Evolutionary conservation across 495 filamentous ascomycete species (phyloP).

Genomic region (Neurospora sp.): DNA sequence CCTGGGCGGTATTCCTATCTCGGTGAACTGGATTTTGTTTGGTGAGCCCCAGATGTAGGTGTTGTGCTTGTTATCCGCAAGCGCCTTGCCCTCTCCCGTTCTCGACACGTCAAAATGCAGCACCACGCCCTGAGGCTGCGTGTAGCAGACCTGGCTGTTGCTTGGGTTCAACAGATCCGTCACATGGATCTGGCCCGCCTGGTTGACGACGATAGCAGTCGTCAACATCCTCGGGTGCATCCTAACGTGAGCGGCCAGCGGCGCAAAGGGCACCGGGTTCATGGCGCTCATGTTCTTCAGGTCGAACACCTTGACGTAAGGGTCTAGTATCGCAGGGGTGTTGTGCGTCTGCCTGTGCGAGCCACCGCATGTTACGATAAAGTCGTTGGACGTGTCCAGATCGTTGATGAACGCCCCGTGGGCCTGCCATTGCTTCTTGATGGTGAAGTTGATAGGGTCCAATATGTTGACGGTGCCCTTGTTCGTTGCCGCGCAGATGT

Average conservation of each 20-base stretch:
- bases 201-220: constrained; percentile 81
- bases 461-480: constrained; percentile 79
- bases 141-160: constrained; percentile 79
- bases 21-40: constrained; percentile 80
- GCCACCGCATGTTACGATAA: constrained; percentile 90
- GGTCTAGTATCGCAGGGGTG: constrained; percentile 61
- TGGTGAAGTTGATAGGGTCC: constrained; percentile 62
- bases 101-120: constrained; percentile 78
- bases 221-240: constrained; percentile 94
- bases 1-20: constrained; percentile 69
- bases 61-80: constrained; percentile 67
- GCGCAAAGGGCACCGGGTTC: constrained; percentile 83
- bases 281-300: constrained; percentile 76
- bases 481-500: constrained; percentile 84
- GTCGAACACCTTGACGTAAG: constrained; percentile 88
- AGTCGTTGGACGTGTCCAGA: constrained; percentile 90
- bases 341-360: constrained; percentile 50
- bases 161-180: constrained; percentile 94
- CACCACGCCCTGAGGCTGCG: constrained; percentile 55
- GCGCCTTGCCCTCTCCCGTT: constrained; percentile 77
- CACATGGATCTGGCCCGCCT: constrained; percentile 84
- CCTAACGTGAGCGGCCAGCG: constrained; percentile 82
- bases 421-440: constrained; percentile 80
- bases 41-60: constrained; percentile 90
- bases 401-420: constrained; percentile 78